Percentiles rank a stretch among this genome's conserved stretches.
phyloP scores from a whole-genome alignment of 2,329 filamentous ascomycete species.

The Erysiphe pulchra region DNA sequence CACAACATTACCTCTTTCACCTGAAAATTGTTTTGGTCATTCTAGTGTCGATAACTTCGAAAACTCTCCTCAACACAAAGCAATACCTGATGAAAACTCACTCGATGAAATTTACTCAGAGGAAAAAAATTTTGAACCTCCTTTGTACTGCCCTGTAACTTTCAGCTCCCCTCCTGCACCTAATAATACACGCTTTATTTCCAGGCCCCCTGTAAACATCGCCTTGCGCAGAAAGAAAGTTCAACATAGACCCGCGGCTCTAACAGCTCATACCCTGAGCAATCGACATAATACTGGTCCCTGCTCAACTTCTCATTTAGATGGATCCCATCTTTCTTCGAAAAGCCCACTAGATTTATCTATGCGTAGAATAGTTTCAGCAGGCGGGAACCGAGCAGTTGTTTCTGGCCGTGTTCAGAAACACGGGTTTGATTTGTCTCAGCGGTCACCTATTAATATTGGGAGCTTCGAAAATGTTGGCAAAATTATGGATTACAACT shows the following conservation, averaged over 20 bases:
- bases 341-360: constrained; percentile 11
- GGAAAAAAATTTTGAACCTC: not conserved
- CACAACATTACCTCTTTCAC: too few relatives aligned
- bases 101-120: not conserved
- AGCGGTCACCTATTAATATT: constrained; percentile 12
- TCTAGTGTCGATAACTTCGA: too few relatives aligned
- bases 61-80: too few relatives aligned
- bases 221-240: constrained; percentile 13
- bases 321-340: constrained; percentile 8
- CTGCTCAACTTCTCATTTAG: constrained; percentile 11
- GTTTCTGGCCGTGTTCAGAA: constrained; percentile 11
- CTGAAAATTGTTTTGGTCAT: too few relatives aligned
- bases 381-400: constrained; percentile 11
- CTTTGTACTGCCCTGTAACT: too few relatives aligned
- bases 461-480: constrained; percentile 8
- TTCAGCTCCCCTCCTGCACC: constrained; percentile 7
- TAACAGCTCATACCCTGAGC: constrained; percentile 8
- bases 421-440: constrained; percentile 10
- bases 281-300: constrained; percentile 10
- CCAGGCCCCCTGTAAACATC: constrained; percentile 11
- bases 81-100: too few relatives aligned
- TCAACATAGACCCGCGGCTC: constrained; percentile 10
- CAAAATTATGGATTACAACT: constrained; percentile 10
- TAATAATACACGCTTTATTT: constrained; percentile 9
- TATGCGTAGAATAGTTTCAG: constrained; percentile 13